A percentile compares a stretch with the other conserved stretches of the same genome.
Evolutionary conservation across 129 eudicot species (phyloP).

Genomic region (Rutidosis leptorrhynchoides): DNA sequence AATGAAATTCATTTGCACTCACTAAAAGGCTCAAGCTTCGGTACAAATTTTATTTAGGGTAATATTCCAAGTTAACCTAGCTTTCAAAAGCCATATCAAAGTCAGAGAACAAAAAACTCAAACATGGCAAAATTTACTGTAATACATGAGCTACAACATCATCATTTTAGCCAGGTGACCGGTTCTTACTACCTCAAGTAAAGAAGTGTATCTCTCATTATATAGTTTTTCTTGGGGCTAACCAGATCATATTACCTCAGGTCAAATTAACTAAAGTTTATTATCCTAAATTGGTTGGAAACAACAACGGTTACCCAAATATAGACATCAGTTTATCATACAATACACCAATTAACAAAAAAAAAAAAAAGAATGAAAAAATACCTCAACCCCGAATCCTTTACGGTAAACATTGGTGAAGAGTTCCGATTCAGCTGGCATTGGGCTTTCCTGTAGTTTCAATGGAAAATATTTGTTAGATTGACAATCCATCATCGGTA

Average conservation of each 20-base stretch:
- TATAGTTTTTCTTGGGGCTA: no score
- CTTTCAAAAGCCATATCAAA: background rate
- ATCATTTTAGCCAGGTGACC: background rate
- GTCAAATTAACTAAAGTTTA: background rate
- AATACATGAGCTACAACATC: background rate
- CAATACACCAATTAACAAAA: background rate
- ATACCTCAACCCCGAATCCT: slow-evolving; percentile 89
- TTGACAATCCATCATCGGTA: background rate
- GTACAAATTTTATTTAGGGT: background rate
- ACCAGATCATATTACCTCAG: background rate
- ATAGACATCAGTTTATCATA: background rate
- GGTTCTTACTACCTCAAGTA: background rate
- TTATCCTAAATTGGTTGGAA: background rate
- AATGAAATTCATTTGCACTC: background rate
- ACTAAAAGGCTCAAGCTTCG: background rate
- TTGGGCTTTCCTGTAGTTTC: slow-evolving; percentile 72
- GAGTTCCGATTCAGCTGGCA: slow-evolving; percentile 81
- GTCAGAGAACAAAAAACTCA: background rate
- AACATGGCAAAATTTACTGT: background rate
- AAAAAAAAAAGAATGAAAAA: background rate
- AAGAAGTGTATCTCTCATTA: background rate
- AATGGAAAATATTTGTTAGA: slow-evolving; percentile 14
- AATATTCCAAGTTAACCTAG: background rate
- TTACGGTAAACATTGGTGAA: slow-evolving; percentile 82
- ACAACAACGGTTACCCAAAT: background rate